Percentiles rank a stretch among this genome's conserved stretches.
These are phyloP conservation scores for Choiromyces venosus DNA, from an alignment of 495 filamentous ascomycete species.

Conservation along the genomic window DNA sequence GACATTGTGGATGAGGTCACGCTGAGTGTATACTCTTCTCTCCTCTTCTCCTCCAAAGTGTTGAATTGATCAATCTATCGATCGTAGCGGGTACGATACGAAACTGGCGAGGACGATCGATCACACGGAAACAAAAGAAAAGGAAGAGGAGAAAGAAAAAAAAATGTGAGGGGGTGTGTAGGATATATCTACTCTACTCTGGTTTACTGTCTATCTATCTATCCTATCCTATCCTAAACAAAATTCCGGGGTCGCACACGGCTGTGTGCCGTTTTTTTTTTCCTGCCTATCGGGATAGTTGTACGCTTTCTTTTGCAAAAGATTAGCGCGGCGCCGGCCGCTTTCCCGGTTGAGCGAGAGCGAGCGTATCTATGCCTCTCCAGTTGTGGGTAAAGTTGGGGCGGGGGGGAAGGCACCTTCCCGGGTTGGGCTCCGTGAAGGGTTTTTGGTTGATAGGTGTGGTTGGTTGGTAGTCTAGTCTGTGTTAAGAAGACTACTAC, in stretches of 20 bases:
- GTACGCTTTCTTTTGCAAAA: background rate
- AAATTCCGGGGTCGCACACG: background rate
- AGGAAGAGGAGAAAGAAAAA: background rate
- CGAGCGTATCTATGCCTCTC: background rate
- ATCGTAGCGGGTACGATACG: background rate
- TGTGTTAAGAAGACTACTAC: too few relatives aligned
- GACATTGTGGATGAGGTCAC: background rate
- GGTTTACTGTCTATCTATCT: too few relatives aligned
- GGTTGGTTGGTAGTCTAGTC: too few relatives aligned
- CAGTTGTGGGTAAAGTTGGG: background rate
- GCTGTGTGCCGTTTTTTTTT: background rate
- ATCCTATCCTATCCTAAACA: too few relatives aligned
- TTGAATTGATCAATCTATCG: background rate
- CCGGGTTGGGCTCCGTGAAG: background rate
- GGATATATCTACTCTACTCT: background rate
- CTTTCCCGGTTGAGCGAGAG: background rate
- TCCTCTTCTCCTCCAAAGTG: background rate
- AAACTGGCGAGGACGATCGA: background rate
- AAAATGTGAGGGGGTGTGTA: background rate
- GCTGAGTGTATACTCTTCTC: background rate
- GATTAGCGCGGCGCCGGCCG: conserved; percentile 22
- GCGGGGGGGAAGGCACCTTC: background rate
- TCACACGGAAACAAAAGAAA: background rate
- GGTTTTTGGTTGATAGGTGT: background rate
- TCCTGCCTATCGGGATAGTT: background rate